Base-by-base conservation (phyloP, 805 yeast species). In the Metschnikowia colocasiae region DNA sequence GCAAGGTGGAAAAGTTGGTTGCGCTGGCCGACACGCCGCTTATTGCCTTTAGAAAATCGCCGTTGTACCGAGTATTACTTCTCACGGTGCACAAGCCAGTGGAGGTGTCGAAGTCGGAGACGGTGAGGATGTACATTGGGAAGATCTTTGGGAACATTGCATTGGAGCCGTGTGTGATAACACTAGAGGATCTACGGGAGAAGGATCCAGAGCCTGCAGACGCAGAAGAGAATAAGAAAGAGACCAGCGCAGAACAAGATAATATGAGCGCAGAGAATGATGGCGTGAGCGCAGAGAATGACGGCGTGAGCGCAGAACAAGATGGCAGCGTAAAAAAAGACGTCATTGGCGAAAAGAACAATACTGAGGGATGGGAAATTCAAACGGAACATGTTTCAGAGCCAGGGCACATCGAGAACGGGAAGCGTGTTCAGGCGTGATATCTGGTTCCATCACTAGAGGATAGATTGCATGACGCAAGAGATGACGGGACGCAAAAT, bases 21-120 rank as follows among this genome's bases (percentile, higher is more conserved):
- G 27, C 43, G 23, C 38, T 42, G 18, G 18, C 51, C 33, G 45
- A 54, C 8, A 52, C 66, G 43, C 76, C 76, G 6, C 52, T 56
- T 25, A 56, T 68, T 25, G 54, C 68, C 2, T 51, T 69, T 9
- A 47, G 55, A 13, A 67, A 63, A 46, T 65, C 72, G 32, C 59
- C 56, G 37, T 50, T 71, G 32, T 58, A 62, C 35, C 57, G 70
- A 36, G 61, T 63, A 13, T 51, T 72, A 47, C 61, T 72, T 12
- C 50, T 68, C 41, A 55, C 58, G 2, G 54, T 61, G 44, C 62
- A 74, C 49, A 62, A 59, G 48, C 67, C 68, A 4, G 40, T 48
- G 16, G 65, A 59, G 30, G 16, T 35, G 20, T 58, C 43, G 12
- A 31, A 40, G 37, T 31, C 43, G 2, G 22, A 30, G 37, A 40